Conservation (phyloP, 169 alveolate species). For the Miamiensis avidus region DNA sequence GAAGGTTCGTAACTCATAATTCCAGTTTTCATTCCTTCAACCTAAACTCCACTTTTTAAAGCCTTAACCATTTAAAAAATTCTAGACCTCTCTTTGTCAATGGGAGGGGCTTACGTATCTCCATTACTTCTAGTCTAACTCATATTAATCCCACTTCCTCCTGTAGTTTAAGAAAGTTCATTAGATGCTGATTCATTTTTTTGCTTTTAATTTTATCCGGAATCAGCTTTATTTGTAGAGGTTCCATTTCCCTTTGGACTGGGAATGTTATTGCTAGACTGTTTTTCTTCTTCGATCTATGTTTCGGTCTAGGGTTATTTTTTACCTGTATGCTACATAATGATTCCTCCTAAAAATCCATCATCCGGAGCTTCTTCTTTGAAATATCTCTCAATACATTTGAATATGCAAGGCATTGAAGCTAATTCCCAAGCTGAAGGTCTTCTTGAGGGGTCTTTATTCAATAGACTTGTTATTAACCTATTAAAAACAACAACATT, state of each 20-base stretch:
- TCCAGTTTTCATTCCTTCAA: not conserved
- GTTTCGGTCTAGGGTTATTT: not conserved
- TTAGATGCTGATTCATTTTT: slow-evolving; percentile 1
- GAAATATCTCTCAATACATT: slow-evolving; percentile 55
- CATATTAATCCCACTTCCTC: not conserved
- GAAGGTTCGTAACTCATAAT: not conserved
- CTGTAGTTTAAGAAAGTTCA: not conserved
- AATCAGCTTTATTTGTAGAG: not conserved
- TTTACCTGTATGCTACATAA: not conserved
- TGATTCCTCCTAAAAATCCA: slow-evolving; percentile 6
- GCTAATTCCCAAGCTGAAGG: slow-evolving; percentile 73
- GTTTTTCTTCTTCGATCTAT: slow-evolving; percentile 11
- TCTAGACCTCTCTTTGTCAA: not conserved
- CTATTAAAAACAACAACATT: slow-evolving; percentile 31
- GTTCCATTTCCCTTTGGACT: not conserved
- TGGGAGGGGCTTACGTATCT: not conserved
- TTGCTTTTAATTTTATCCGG: slow-evolving; percentile 5
- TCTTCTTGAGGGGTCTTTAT: slow-evolving; percentile 60
- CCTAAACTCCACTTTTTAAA: not conserved
- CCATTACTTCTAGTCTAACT: not conserved
- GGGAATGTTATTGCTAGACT: not conserved
- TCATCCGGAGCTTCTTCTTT: slow-evolving; percentile 46
- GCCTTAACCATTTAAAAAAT: not conserved
- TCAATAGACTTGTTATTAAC: slow-evolving; percentile 55
- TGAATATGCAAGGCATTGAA: slow-evolving; percentile 59